Base-by-base conservation (phyloP, 768 basidiomycete species). In the Pleurotus pulmonarius region DNA sequence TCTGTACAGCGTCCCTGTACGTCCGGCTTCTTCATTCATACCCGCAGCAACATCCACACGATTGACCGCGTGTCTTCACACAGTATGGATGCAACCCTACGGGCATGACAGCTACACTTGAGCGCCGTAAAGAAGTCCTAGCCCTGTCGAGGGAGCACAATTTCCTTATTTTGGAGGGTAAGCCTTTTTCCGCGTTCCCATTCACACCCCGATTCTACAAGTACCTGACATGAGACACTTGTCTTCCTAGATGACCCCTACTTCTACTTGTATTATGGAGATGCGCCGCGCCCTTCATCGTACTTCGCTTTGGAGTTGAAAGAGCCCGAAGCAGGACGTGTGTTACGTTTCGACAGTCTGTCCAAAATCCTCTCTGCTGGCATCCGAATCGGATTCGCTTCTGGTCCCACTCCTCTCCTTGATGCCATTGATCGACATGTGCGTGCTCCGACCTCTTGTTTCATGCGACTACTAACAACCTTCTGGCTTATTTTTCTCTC, bases 81-180 rank as follows among this genome's bases (percentile, higher is more conserved):
- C 58, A 90, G 87, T 88, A 87, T 63, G 94, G 93, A 34, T 88
- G 87, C 61, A 95, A 95, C 69, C 94, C 92, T 3, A 90, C 87
- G 6, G 94, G 94, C 1, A 83, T 82, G 67, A 93, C 92, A 3
- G 82, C 88, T 4, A 78, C 88, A 2, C 69, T 82, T 40, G 81
- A 85, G 55, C 81, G 94, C 49, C 81, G 88, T 38, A 75, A 83
- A 68, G 83, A 87, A 67, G 83, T 92, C 5, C 79, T 96, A 22
- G 72, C 77, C 58, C 76, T 96, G 13, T 86, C 88, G 12, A 77
- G 80, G 56, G 79, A 89, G 63, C 79, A 92, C 67, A 78, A 89
- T 64, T 82, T 96, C 61, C 68, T 96, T 54, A 89, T 97, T 64
- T 73, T 96, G 47, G 94, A 96, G 81, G 92, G 92, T 85, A 49